These are phyloP conservation scores for Colletotrichum camelliae DNA, from an alignment of 2,329 filamentous ascomycete genomes.

Conservation along the genomic window DNA sequence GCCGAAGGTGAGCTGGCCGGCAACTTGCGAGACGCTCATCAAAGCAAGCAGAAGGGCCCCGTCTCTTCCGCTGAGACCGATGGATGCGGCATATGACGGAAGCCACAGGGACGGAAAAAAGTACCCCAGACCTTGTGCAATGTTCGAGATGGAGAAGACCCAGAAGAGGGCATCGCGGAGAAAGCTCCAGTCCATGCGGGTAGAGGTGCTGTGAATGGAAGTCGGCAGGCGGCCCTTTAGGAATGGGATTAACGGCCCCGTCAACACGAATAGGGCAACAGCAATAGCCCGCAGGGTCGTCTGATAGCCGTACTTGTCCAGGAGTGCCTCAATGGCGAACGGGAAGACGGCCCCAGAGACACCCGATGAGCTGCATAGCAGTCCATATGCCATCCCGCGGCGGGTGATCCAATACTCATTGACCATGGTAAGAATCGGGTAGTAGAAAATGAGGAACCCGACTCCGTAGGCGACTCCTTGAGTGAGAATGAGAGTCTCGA, in stretches of 20 bases:
- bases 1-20: slow-evolving; percentile 50
- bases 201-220: slow-evolving; percentile 27
- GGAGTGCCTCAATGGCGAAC: slow-evolving; percentile 47
- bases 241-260: slow-evolving; percentile 44
- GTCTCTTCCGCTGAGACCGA: slow-evolving; percentile 39
- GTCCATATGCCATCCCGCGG: slow-evolving; percentile 53
- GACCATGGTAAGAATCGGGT: slow-evolving; percentile 39
- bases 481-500: slow-evolving; percentile 41
- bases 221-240: slow-evolving; percentile 48
- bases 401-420: slow-evolving; percentile 53
- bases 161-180: slow-evolving; percentile 28
- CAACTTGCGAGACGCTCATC: slow-evolving; percentile 52
- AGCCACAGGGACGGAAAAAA: slow-evolving; percentile 61
- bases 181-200: slow-evolving; percentile 28
- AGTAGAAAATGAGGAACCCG: slow-evolving; percentile 43
- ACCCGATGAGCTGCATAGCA: slow-evolving; percentile 52
- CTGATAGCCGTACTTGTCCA: slow-evolving; percentile 45
- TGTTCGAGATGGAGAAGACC: slow-evolving; percentile 50
- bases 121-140: slow-evolving; percentile 58
- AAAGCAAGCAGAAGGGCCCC: slow-evolving; percentile 51
- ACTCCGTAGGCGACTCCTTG: slow-evolving; percentile 40
- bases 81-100: slow-evolving; percentile 51
- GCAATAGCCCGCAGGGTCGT: slow-evolving; percentile 46
- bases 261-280: slow-evolving; percentile 40
- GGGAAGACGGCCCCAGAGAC: slow-evolving; percentile 53